Percentiles rank a stretch among this genome's conserved stretches.
phyloP scores from a whole-genome alignment of 768 basidiomycete genomes.

The Chiua virens region DNA sequence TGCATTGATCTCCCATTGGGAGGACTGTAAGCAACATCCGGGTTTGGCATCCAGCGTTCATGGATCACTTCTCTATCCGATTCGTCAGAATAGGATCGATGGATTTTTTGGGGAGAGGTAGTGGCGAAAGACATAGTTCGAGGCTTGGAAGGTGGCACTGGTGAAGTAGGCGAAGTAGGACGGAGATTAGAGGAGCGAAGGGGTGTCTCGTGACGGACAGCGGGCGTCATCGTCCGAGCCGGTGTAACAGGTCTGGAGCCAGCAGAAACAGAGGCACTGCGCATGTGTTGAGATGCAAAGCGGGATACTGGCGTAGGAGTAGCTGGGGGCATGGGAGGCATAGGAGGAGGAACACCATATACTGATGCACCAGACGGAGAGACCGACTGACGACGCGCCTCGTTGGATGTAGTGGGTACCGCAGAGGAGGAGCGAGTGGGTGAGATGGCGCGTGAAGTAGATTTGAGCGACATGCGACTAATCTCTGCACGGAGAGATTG shows the following conservation, averaged over 20 bases:
- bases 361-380: slow-evolving; percentile 32
- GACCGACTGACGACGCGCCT: slow-evolving; percentile 31
- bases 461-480: slow-evolving; percentile 46
- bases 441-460: slow-evolving; percentile 22
- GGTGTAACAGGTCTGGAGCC: slow-evolving; percentile 34
- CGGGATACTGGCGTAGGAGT: slow-evolving; percentile 51
- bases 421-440: slow-evolving; percentile 29
- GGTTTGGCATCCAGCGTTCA: slow-evolving; percentile 65
- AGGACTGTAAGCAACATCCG: slow-evolving; percentile 36
- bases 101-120: slow-evolving; percentile 57
- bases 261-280: slow-evolving; percentile 52
- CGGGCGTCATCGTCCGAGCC: slow-evolving; percentile 29
- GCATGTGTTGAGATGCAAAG: slow-evolving; percentile 51
- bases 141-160: slow-evolving; percentile 39
- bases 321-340: slow-evolving; percentile 44
- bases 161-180: slow-evolving; percentile 32
- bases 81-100: slow-evolving; percentile 64
- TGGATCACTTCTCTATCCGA: slow-evolving; percentile 55
- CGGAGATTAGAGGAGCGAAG: slow-evolving; percentile 30
- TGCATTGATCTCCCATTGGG: slow-evolving; percentile 33
- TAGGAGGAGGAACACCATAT: slow-evolving; percentile 31
- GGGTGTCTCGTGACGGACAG: slow-evolving; percentile 30
- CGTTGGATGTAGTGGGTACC: slow-evolving; percentile 21
- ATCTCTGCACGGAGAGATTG: slow-evolving; percentile 67
- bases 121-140: slow-evolving; percentile 48